These are phyloP conservation scores for Penicillium frequentans DNA, from an alignment of 2,329 filamentous ascomycete genomes.

Conservation along the genomic window DNA sequence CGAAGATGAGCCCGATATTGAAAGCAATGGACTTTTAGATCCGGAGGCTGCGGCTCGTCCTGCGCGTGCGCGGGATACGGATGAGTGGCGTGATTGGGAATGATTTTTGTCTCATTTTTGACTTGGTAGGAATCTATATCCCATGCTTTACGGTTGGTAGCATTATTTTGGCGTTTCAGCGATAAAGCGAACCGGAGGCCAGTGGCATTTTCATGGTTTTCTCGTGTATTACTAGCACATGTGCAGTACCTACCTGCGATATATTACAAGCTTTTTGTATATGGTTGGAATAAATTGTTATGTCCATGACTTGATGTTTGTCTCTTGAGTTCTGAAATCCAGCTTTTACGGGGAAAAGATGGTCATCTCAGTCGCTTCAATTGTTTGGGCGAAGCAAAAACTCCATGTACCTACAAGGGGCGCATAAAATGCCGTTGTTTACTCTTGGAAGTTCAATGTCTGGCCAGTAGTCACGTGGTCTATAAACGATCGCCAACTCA, in stretches of 20 bases:
- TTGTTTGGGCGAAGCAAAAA: too few relatives aligned
- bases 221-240: conserved; percentile 1
- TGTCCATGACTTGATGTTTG: background rate
- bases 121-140: background rate
- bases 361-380: too few relatives aligned
- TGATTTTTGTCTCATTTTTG: conserved; percentile 11
- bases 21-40: conserved; percentile 22
- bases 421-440: too few relatives aligned
- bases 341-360: too few relatives aligned
- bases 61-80: conserved; percentile 16
- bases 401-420: too few relatives aligned
- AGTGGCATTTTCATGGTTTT: conserved; percentile 6
- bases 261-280: background rate
- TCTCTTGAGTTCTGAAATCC: background rate
- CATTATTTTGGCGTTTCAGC: conserved; percentile 9
- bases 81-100: conserved; percentile 45
- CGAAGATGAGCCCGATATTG: conserved; percentile 27
- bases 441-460: background rate
- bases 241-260: background rate
- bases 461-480: background rate
- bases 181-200: conserved; percentile 4
- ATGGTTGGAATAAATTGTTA: background rate
- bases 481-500: background rate
- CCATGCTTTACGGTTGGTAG: background rate
- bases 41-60: conserved; percentile 14